Evolutionary conservation across 441 rosid species (phyloP), one percentile per base, ranked within the genome.

Genomic region (Pelargonium australe): DNA sequence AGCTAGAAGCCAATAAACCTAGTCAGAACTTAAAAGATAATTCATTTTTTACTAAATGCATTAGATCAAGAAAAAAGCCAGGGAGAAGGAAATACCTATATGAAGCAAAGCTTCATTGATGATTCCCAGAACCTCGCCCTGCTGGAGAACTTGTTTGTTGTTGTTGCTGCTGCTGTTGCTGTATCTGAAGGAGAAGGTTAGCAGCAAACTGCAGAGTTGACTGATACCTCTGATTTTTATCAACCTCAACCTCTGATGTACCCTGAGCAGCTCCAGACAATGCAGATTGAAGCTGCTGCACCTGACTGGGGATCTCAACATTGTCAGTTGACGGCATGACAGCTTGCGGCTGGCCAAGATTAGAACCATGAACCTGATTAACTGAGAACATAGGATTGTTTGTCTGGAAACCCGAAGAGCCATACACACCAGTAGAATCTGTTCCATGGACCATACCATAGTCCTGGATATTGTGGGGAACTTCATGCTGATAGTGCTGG

Each of bases 161-260:
- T 68, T 76, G 79, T 72, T 85, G 89, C 41, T 79, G 87, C 57
- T 83, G 89, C 66, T 78, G 78, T 72, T 89, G 94, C 78, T 95
- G 96, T 78, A 95, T 83, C 81, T 89, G 97, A 17, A 81, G 87
- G 75, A 95, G 99, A 68, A 95, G 96, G 76, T 66, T 89, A 31
- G 99, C 98, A 8, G 98, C 99, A 82, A 92, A 81, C 78, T 92
- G 96, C 66, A 95, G 79, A 0, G 99, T 92, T 72, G 96, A 95
- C 72, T 95, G 98, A 80, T 92, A 95, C 25, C 90, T 79, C 80
- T 92, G 92, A 76, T 89, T 85, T 78, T 90, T 92, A 78, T 92
- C 97, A 12, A 72, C 84, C 80, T 90, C 97, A 34, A 64, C 80
- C 75, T 85, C 89, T 73, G 92, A 70, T 37, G 75, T 63, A 43